A percentile compares a stretch with the other conserved stretches of the same genome.
phyloP scores from a whole-genome alignment of 148 eudicot genomes.

The Rhododendron mucronatum region DNA sequence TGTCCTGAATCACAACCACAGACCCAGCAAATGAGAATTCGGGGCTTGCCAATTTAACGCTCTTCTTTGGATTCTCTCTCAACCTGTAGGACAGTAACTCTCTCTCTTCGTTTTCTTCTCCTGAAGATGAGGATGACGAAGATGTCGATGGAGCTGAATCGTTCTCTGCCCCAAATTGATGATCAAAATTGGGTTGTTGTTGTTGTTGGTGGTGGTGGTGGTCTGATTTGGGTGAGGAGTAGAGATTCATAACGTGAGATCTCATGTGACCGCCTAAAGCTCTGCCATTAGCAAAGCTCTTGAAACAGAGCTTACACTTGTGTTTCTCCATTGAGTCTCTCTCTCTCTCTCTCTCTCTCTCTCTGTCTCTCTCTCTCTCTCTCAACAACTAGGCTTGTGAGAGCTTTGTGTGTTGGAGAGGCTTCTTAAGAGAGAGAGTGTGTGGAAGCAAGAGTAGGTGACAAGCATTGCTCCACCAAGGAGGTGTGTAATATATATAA shows the following conservation, averaged over 20 bases:
- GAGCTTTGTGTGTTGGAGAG: not conserved
- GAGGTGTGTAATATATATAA: conserved; percentile 7
- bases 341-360: not conserved
- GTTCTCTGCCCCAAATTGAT: conserved; percentile 5
- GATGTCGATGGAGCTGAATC: conserved; percentile 18
- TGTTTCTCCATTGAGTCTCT: conserved; percentile 42
- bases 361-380: not conserved
- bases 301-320: conserved; percentile 58
- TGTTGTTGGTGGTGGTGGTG: not conserved
- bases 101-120: conserved; percentile 11
- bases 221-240: conserved; percentile 14
- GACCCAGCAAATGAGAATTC: conserved; percentile 15
- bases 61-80: conserved; percentile 24
- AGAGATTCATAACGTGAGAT: conserved; percentile 57
- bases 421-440: conserved; percentile 18
- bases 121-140: conserved; percentile 5
- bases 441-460: conserved; percentile 47
- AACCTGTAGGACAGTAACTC: conserved; percentile 12
- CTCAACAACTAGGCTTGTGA: not conserved
- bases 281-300: conserved; percentile 57
- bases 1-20: conserved; percentile 23
- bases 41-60: conserved; percentile 25
- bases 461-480: conserved; percentile 66
- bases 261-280: conserved; percentile 95
- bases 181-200: not conserved